These are phyloP conservation scores for Endocalyx cinctus DNA, from an alignment of 2,329 filamentous ascomycete species.

Conservation along the genomic window DNA sequence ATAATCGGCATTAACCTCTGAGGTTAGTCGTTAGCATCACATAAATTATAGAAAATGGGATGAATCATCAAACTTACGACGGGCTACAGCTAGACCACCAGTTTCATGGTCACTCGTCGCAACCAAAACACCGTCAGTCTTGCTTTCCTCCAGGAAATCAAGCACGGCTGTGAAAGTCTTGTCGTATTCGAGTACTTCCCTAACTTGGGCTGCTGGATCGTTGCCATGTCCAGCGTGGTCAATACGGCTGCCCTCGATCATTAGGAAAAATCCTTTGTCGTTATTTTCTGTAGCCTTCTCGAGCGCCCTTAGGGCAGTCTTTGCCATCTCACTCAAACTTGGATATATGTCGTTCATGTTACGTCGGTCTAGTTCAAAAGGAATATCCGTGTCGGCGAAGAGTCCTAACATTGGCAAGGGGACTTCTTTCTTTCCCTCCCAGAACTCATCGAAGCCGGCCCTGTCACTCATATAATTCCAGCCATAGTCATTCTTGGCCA, in stretches of 20 bases:
- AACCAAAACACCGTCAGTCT: constrained; percentile 74
- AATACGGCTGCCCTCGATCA: constrained; percentile 96
- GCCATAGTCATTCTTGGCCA: constrained; percentile 70
- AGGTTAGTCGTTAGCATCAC: constrained; percentile 24
- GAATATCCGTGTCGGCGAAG: constrained; percentile 77
- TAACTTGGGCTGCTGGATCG: constrained; percentile 77
- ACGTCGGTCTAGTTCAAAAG: constrained; percentile 87
- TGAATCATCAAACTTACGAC: constrained; percentile 54
- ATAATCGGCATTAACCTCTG: constrained; percentile 45
- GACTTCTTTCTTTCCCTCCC: constrained; percentile 57
- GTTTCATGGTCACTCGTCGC: constrained; percentile 96
- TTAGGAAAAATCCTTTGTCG: constrained; percentile 94
- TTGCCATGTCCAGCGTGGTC: constrained; percentile 90
- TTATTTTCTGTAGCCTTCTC: constrained; percentile 75
- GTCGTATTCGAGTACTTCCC: constrained; percentile 95
- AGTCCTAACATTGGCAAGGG: constrained; percentile 82
- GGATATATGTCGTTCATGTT: constrained; percentile 77
- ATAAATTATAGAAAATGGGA: constrained; percentile 1
- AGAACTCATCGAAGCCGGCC: constrained; percentile 69
- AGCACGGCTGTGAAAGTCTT: constrained; percentile 76
- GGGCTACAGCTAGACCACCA: constrained; percentile 76
- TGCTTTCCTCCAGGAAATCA: constrained; percentile 73
- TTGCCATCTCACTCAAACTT: constrained; percentile 85
- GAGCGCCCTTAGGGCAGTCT: constrained; percentile 73
- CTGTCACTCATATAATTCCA: constrained; percentile 76